Percentiles rank a stretch among this genome's conserved stretches.
These are phyloP conservation scores for Physaria fendleri DNA, from an alignment of 345 rosid species.

Conservation along the genomic window DNA sequence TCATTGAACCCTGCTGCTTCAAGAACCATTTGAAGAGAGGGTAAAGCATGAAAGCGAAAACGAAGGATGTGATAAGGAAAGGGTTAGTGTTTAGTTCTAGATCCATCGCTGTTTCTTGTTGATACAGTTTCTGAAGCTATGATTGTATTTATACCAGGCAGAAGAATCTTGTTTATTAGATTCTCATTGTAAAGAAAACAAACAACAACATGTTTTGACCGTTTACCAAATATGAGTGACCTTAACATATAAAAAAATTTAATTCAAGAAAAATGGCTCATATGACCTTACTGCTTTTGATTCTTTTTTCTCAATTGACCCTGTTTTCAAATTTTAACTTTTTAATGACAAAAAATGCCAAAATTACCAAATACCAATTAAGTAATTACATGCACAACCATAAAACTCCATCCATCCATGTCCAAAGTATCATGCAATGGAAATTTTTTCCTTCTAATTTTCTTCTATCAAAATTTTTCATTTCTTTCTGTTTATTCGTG, in stretches of 20 bases:
- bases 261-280: neutral
- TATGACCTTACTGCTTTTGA: no score
- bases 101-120: slow-evolving; percentile 17
- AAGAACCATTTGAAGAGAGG: slow-evolving; percentile 16
- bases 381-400: no score
- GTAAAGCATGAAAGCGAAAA: slow-evolving; percentile 9
- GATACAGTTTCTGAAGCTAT: neutral
- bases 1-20: neutral
- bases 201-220: slow-evolving; percentile 14
- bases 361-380: no score
- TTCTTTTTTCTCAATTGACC: no score
- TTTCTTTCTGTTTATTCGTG: no score
- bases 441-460: no score
- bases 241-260: neutral
- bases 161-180: slow-evolving; percentile 20
- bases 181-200: slow-evolving; percentile 25
- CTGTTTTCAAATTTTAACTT: no score
- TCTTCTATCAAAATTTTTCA: no score
- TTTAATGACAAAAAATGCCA: no score
- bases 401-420: no score
- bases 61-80: slow-evolving; percentile 8
- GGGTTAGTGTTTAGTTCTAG: slow-evolving; percentile 2
- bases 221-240: neutral
- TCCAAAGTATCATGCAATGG: no score
- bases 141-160: slow-evolving; percentile 8